Evolutionary conservation across 352 stramenopile genomes (phyloP), one percentile per base, ranked within the genome.

Genomic region (Globisporangium ultimum): DNA sequence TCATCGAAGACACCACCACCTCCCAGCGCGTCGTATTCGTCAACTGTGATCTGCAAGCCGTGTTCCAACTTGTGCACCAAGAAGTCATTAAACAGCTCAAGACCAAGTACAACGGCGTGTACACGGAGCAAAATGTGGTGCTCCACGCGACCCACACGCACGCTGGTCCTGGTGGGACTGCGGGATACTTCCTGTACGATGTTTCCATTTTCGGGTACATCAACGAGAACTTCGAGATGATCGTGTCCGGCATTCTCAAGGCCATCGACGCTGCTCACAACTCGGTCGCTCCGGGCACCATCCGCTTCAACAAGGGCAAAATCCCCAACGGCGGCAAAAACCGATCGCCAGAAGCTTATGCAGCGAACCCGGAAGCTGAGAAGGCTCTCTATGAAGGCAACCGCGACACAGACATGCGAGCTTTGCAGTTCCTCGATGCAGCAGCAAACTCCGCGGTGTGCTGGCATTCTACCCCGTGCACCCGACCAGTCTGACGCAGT

Each of bases 61-160:
- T 86, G 34, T 80, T 78, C 63, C 73, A 86, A 49, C 58, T 86
- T 12, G 74, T 80, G 22, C 76, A 86, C 43, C 70, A 83, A 38
- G 70, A 86, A 48, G 76, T 84, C 28, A 61, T 86, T 13, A 55
- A 61, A 18, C 32, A 83, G 38, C 63, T 86, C 22, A 54, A 50
- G 20, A 49, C n/a, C 60, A 79, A 74, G 42, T 84, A 79, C 47
- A 54, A 38, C 32, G 60, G 66, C 3, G 10, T 80, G 15, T 84
- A 84, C 74, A 68, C 68, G 1, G 74, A 72, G 48, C 74, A 89
- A 53, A 93, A 91, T 60, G 67, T 92, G 13, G 65, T 78, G 15
- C 71, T 95, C 1, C 82, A 81, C 56, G 86, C 82, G 22, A 94
- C 82, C 3, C 88, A 96, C 67, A 95, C 87, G n/a, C 88, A 96